phyloP scores from a whole-genome alignment of 768 basidiomycete genomes.

The Suillus subaureus region DNA sequence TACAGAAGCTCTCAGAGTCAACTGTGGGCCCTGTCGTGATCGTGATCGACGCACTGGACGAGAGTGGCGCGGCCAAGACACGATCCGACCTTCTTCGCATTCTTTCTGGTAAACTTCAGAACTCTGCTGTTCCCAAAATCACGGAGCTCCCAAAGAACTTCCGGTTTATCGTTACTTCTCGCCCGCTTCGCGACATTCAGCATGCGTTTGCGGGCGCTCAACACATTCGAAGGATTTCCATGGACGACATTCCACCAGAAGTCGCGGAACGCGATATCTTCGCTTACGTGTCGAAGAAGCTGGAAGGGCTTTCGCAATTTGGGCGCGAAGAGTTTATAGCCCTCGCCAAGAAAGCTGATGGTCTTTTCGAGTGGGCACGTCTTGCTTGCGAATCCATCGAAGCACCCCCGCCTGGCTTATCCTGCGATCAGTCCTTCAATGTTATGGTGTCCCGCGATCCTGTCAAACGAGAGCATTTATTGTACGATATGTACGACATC shows the following conservation, averaged over 20 bases:
- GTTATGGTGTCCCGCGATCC: neutral
- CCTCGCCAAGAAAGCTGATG: neutral
- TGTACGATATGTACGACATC: neutral
- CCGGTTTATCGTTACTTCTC: conserved; percentile 8
- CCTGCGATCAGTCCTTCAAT: neutral
- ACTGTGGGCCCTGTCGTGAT: conserved; percentile 22
- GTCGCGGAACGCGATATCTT: neutral
- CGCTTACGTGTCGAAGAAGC: neutral
- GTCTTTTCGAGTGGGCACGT: neutral
- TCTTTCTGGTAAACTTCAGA: neutral
- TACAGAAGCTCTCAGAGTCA: conserved; percentile 5
- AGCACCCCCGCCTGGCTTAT: neutral
- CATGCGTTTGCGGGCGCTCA: too few relatives aligned
- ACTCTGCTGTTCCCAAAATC: neutral
- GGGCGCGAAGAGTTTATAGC: neutral
- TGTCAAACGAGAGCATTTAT: neutral
- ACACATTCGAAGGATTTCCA: neutral
- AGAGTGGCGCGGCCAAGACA: conserved; percentile 10
- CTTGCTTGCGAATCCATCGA: neutral
- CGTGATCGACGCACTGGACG: conserved; percentile 28
- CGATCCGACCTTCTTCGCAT: conserved; percentile 17
- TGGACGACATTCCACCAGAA: neutral
- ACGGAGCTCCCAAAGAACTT: conserved; percentile 11
- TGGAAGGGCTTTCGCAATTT: neutral
- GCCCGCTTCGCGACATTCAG: neutral